phyloP scores from a whole-genome alignment of 1,139 yeast genomes.

The Scheffersomyces insectosa region DNA sequence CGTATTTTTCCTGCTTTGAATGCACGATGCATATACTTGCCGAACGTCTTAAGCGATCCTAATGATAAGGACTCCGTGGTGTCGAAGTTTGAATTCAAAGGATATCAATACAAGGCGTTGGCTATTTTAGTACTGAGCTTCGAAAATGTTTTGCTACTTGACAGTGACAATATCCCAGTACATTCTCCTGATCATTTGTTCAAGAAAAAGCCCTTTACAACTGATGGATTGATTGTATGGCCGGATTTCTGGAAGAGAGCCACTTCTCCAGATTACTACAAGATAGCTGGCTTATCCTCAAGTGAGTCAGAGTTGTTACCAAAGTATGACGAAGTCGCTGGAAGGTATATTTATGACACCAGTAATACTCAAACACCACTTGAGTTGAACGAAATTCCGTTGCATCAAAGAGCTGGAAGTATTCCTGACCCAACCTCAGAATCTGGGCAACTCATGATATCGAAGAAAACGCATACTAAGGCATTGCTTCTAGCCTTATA shows the following conservation, averaged over 20 bases:
- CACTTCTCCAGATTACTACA: conserved; percentile 42
- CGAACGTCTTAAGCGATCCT: conserved; percentile 51
- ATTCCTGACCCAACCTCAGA: conserved; percentile 83
- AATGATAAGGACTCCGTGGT: conserved; percentile 3
- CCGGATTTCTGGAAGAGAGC: conserved; percentile 52
- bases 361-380: not conserved
- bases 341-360: conserved; percentile 15
- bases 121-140: conserved; percentile 76
- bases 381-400: conserved; percentile 41
- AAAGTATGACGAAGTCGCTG: conserved; percentile 31
- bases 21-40: conserved; percentile 68
- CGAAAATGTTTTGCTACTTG: conserved; percentile 72
- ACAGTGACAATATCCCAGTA: conserved; percentile 74
- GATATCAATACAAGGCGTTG: conserved; percentile 77
- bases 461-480: conserved; percentile 63
- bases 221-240: conserved; percentile 45
- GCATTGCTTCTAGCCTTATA: conserved; percentile 69
- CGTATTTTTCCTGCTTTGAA: conserved; percentile 62
- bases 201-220: conserved; percentile 20
- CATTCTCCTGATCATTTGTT: conserved; percentile 49
- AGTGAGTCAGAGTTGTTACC: conserved; percentile 29
- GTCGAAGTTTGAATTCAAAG: conserved; percentile 53
- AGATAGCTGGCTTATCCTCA: conserved; percentile 34
- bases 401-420: conserved; percentile 68
- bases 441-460: conserved; percentile 76